A percentile compares a stretch with the other conserved stretches of the same genome.
These are phyloP conservation scores for Cryptococcus sp. DNA, from an alignment of 1,284 basidiomycete genomes.

Conservation along the genomic window DNA sequence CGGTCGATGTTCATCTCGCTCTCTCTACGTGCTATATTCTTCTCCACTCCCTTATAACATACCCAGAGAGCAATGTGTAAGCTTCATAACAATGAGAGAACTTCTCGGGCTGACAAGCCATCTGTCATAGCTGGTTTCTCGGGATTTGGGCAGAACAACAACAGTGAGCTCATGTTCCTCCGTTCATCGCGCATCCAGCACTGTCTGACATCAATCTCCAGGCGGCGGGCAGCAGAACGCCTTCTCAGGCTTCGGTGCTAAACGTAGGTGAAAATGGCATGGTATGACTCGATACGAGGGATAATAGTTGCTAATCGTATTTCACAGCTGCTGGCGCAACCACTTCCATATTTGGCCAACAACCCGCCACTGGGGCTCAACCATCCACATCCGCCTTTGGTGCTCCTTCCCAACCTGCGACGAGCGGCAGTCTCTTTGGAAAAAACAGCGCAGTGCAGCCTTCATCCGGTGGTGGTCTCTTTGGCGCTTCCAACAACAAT, in stretches of 20 bases:
- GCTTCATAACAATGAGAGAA: neutral
- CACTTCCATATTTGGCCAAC: neutral
- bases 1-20: neutral
- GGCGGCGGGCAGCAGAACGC: slow-evolving; percentile 6
- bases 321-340: neutral
- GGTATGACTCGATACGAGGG: neutral
- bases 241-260: slow-evolving; percentile 18
- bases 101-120: neutral
- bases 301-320: neutral
- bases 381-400: slow-evolving; percentile 28
- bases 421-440: slow-evolving; percentile 19
- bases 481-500: slow-evolving; percentile 4
- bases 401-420: slow-evolving; percentile 7
- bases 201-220: slow-evolving; percentile 1
- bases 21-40: neutral
- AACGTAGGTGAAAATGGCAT: slow-evolving; percentile 10
- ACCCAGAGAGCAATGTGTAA: slow-evolving; percentile 22
- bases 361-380: slow-evolving; percentile 17
- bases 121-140: slow-evolving; percentile 28
- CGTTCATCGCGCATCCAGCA: neutral
- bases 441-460: slow-evolving; percentile 6
- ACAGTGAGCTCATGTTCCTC: slow-evolving; percentile 7
- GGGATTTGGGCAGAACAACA: slow-evolving; percentile 39
- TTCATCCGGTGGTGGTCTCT: slow-evolving; percentile 7
- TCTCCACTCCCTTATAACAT: neutral